Evolutionary conservation across 495 filamentous ascomycete genomes (phyloP), one percentile per base, ranked within the genome.

Genomic region (Chaetomidium leptoderma): DNA sequence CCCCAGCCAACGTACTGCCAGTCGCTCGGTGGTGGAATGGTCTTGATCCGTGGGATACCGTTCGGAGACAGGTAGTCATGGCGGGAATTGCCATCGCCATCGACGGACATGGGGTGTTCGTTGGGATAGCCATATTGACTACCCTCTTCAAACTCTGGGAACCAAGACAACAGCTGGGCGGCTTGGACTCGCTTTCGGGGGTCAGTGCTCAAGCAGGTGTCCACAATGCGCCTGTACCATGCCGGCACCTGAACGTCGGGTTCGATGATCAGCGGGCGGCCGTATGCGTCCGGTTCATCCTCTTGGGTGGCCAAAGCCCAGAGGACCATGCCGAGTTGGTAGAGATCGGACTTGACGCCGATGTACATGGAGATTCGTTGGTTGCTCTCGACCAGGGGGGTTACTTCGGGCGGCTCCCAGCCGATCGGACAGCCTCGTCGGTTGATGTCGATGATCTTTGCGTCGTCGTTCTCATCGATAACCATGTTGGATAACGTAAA

Each of bases 371-470:
- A 88, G 29, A 98, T 93, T 26, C 91, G 82, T 68, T 97, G 93
- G 54, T 90, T 90, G 73, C 87, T 92, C 51, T 92, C 85, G 57
- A 98, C 95, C 63, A 97, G 83, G 0, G 82, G 81, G 9, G 85
- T 85, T 40, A 95, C 88, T 71, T 98, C 93, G 1, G 95, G 95
- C 4, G 95, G 92, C 65, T 98, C 93, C 93, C 93, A 98, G 33
- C 92, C 93, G 2, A 97, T 90, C 0, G 93, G 93, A 62, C 93
- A 98, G 14, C 93, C 93, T 61, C 93, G 79, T 29, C 93, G 82
- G 71, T 98, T 98, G 79, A 98, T 97, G 73, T 98, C 93, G 70
- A 98, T 98, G 60, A 98, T 97, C 60, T 92, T 89, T 14, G 93
- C 95, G 65, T 97, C 81, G 70, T 91, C 84, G 35, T 88, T 68